Percentiles rank a stretch among this genome's conserved stretches.
These are phyloP conservation scores for Ettlia oleoabundans DNA, from an alignment of 139 green algal species.

Conservation along the genomic window DNA sequence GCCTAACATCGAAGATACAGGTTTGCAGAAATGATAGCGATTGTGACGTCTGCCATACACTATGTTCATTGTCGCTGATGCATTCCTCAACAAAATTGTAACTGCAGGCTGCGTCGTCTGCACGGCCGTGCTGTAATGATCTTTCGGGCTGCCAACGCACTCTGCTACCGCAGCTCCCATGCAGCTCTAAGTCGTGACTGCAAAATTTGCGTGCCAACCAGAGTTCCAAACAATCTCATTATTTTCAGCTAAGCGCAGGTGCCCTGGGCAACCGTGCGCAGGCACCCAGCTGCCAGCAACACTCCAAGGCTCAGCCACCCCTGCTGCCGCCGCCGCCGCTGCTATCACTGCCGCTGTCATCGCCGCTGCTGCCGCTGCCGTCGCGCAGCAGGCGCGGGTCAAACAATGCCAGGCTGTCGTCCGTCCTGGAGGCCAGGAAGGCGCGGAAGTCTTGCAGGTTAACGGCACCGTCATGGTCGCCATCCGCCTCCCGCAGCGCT, in stretches of 20 bases:
- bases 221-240: background rate
- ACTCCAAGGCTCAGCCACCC: background rate
- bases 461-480: constrained; percentile 53
- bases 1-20: background rate
- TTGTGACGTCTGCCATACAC: too few relatives aligned
- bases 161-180: too few relatives aligned
- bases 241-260: background rate
- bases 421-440: constrained; percentile 36
- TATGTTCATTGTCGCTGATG: background rate
- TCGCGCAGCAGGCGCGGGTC: constrained; percentile 35
- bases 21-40: too few relatives aligned
- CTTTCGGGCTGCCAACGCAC: too few relatives aligned
- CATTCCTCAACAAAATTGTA: too few relatives aligned
- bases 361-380: constrained; percentile 6
- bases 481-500: constrained; percentile 59
- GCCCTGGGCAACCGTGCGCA: too few relatives aligned
- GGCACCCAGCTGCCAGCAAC: too few relatives aligned
- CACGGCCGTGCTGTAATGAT: too few relatives aligned
- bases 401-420: constrained; percentile 54
- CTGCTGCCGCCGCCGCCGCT: background rate
- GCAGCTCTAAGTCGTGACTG: background rate
- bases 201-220: too few relatives aligned
- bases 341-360: background rate
- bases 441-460: constrained; percentile 54
- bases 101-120: too few relatives aligned